phyloP scores from a whole-genome alignment of 345 rosid genomes.

The Chamaenerion angustifolium region DNA sequence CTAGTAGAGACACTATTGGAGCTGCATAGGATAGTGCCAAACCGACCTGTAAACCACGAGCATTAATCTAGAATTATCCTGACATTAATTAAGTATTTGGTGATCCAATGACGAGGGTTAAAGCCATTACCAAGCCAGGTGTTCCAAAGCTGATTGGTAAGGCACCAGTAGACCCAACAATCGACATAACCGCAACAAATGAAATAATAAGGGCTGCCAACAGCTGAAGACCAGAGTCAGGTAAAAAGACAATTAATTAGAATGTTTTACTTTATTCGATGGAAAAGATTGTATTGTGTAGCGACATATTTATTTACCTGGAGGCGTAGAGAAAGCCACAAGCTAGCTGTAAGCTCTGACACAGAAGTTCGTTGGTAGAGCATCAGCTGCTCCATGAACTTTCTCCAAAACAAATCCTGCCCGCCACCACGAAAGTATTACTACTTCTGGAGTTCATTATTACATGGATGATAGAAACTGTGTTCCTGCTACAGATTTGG shows the following conservation, averaged over 20 bases:
- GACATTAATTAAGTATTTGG: background rate
- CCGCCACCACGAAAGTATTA: conserved; percentile 7
- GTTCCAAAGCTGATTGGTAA: conserved; percentile 59
- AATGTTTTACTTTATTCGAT: no score
- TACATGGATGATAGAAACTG: no score
- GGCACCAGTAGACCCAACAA: conserved; percentile 51
- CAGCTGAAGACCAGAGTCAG: conserved; percentile 31
- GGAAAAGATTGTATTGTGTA: no score
- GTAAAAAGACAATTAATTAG: background rate
- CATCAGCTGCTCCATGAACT: conserved; percentile 43
- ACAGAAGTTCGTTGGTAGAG: conserved; percentile 72
- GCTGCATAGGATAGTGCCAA: conserved; percentile 89
- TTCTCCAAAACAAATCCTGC: conserved; percentile 53
- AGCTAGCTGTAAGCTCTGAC: conserved; percentile 66
- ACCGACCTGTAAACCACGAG: conserved; percentile 42
- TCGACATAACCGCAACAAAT: conserved; percentile 68
- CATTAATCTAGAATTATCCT: background rate
- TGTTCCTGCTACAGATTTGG: no score
- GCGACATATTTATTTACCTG: conserved; percentile 46
- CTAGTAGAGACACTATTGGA: conserved; percentile 69
- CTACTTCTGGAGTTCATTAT: no score
- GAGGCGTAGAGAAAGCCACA: conserved; percentile 96
- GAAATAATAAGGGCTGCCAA: conserved; percentile 63
- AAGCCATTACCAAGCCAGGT: conserved; percentile 69
- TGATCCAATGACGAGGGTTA: background rate